Percentiles rank a stretch among this genome's conserved stretches.
Conservation (phyloP, 2,329 filamentous ascomycete genomes). For the Colletotrichum camelliae region DNA sequence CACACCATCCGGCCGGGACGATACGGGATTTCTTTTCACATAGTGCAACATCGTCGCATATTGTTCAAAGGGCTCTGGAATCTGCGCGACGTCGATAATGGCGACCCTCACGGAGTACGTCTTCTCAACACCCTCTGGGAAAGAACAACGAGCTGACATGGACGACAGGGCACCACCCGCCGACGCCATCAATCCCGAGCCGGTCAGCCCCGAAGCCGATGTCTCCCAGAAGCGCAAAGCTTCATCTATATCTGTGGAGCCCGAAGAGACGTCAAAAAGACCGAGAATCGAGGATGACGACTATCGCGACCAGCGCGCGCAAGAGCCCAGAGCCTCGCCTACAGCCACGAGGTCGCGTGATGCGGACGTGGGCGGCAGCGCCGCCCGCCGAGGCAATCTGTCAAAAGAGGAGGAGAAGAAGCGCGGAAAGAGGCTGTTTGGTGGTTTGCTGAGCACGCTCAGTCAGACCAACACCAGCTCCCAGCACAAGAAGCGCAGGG, state of each 20-base stretch:
- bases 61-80: too few species aligned
- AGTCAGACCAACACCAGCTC: slow-evolving; percentile 71
- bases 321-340: neutral
- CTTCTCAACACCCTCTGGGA: neutral
- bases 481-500: slow-evolving; percentile 73
- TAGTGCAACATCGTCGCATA: neutral
- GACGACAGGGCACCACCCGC: neutral
- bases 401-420: slow-evolving; percentile 74
- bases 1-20: neutral
- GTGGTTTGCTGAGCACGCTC: slow-evolving; percentile 78
- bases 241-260: slow-evolving; percentile 23
- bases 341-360: neutral
- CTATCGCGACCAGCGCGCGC: neutral
- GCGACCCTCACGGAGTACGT: slow-evolving; percentile 6
- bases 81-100: neutral
- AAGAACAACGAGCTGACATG: neutral
- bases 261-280: slow-evolving; percentile 23
- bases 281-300: slow-evolving; percentile 19
- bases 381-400: slow-evolving; percentile 38
- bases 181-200: neutral
- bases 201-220: neutral
- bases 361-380: slow-evolving; percentile 15
- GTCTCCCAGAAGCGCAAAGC: slow-evolving; percentile 36
- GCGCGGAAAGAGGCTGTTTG: slow-evolving; percentile 85
- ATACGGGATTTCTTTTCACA: neutral